These are phyloP conservation scores for Rhodofomes roseus DNA, from an alignment of 1,284 basidiomycete species.

Conservation along the genomic window DNA sequence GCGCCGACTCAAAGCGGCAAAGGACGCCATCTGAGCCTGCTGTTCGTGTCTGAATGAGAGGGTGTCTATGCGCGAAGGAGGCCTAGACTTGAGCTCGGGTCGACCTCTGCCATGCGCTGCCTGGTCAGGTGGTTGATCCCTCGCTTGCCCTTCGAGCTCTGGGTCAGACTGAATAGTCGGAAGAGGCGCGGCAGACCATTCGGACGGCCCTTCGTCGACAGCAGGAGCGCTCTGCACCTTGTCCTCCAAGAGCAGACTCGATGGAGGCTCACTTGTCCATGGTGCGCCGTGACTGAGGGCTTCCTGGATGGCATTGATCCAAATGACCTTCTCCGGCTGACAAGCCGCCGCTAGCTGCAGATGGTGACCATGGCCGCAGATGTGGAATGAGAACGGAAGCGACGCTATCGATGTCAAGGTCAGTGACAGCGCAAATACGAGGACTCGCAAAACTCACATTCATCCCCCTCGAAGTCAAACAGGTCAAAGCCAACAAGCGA, in stretches of 20 bases:
- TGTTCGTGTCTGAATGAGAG: constrained; percentile 18
- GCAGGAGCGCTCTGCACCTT: constrained; percentile 10
- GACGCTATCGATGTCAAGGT: constrained; percentile 44
- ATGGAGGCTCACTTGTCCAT: constrained; percentile 58
- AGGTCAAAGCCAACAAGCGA: constrained; percentile 69
- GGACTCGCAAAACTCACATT: constrained; percentile 42
- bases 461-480: constrained; percentile 66
- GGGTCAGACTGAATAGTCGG: constrained; percentile 62
- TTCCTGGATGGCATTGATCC: constrained; percentile 68
- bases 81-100: constrained; percentile 17
- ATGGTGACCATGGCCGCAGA: constrained; percentile 63
- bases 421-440: background rate
- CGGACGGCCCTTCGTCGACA: constrained; percentile 12
- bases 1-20: constrained; percentile 41
- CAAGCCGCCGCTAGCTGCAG: constrained; percentile 86
- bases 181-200: constrained; percentile 23
- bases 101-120: background rate
- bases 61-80: constrained; percentile 22
- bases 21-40: constrained; percentile 12
- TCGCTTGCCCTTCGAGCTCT: constrained; percentile 38
- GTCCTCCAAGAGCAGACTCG: constrained; percentile 46
- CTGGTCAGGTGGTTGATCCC: constrained; percentile 3
- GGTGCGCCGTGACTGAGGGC: constrained; percentile 33
- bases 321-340: constrained; percentile 77
- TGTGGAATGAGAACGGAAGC: constrained; percentile 76